These are phyloP conservation scores for barrel medic (Medicago truncatula) DNA, from an alignment of 306 rosid genomes.

Conservation along the genomic window DNA sequence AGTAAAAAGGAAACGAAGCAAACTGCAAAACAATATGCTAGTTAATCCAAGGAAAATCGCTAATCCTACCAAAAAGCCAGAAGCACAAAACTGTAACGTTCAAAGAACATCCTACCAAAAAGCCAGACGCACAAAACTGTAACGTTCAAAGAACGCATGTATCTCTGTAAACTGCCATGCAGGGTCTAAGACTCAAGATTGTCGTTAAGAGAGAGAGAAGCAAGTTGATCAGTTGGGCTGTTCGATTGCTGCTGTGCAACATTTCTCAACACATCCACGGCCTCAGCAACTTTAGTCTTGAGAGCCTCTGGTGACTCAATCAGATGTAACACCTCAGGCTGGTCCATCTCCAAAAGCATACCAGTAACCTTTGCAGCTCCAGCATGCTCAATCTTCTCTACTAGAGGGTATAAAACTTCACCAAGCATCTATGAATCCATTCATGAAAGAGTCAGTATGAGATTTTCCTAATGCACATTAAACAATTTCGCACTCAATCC, in stretches of 20 bases:
- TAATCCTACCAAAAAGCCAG: conserved; percentile 31
- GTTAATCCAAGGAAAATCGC: conserved; percentile 37
- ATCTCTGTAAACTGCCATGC: conserved; percentile 16
- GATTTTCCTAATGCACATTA: conserved; percentile 4
- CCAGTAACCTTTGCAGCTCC: conserved; percentile 78
- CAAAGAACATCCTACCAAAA: too few relatives aligned
- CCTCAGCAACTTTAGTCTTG: conserved; percentile 75
- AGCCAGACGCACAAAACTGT: conserved; percentile 26
- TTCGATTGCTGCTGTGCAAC: conserved; percentile 65
- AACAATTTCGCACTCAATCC: not conserved
- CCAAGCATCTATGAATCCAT: conserved; percentile 72
- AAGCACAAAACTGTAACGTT: conserved; percentile 24
- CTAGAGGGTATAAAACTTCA: conserved; percentile 73
- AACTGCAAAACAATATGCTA: conserved; percentile 31
- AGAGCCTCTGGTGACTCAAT: conserved; percentile 79
- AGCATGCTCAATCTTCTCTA: conserved; percentile 69
- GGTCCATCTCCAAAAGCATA: conserved; percentile 91
- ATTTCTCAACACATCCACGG: conserved; percentile 74
- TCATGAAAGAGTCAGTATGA: not conserved
- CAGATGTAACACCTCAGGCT: conserved; percentile 75
- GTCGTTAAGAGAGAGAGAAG: conserved; percentile 67
- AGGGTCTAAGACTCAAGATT: conserved; percentile 50
- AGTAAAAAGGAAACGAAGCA: conserved; percentile 1
- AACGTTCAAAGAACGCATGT: conserved; percentile 26
- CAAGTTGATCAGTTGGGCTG: conserved; percentile 59